Conservation (phyloP, 768 basidiomycete genomes). For the Podaxis carcinomalis region DNA sequence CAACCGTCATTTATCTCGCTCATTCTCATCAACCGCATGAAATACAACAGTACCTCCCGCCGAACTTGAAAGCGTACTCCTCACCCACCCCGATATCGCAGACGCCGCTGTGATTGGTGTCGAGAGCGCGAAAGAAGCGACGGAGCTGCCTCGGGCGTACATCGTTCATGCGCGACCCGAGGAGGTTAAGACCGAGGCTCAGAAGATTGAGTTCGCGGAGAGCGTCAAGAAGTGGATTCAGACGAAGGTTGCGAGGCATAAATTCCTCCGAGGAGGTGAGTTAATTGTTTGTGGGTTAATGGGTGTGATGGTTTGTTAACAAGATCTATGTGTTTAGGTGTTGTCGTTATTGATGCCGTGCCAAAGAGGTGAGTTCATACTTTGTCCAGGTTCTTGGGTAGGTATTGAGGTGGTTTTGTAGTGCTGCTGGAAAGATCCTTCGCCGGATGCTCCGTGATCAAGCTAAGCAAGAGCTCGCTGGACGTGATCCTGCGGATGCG, state of each 20-base stretch:
- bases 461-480: slow-evolving; percentile 53
- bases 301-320: slow-evolving; percentile 59
- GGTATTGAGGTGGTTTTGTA: slow-evolving; percentile 22
- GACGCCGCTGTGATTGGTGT: slow-evolving; percentile 84
- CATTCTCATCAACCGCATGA: background rate
- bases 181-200: slow-evolving; percentile 26
- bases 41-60: slow-evolving; percentile 68
- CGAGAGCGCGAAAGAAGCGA: slow-evolving; percentile 58
- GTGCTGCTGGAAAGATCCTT: slow-evolving; percentile 86
- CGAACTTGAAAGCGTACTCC: slow-evolving; percentile 73
- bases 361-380: slow-evolving; percentile 56
- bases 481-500: slow-evolving; percentile 31
- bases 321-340: slow-evolving; percentile 37
- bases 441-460: slow-evolving; percentile 69
- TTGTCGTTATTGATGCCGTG: slow-evolving; percentile 55
- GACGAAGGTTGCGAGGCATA: slow-evolving; percentile 68
- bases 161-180: slow-evolving; percentile 48
- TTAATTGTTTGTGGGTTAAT: slow-evolving; percentile 53
- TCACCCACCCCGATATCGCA: slow-evolving; percentile 70
- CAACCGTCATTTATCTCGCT: background rate
- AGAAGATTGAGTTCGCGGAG: slow-evolving; percentile 39
- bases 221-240: slow-evolving; percentile 65
- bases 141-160: slow-evolving; percentile 81
- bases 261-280: slow-evolving; percentile 73
- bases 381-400: background rate